Evolutionary conservation across 176 grass and related monocot species (phyloP), one percentile per base, ranked within the genome.

Genomic region (Eremochloa ophiuroides): DNA sequence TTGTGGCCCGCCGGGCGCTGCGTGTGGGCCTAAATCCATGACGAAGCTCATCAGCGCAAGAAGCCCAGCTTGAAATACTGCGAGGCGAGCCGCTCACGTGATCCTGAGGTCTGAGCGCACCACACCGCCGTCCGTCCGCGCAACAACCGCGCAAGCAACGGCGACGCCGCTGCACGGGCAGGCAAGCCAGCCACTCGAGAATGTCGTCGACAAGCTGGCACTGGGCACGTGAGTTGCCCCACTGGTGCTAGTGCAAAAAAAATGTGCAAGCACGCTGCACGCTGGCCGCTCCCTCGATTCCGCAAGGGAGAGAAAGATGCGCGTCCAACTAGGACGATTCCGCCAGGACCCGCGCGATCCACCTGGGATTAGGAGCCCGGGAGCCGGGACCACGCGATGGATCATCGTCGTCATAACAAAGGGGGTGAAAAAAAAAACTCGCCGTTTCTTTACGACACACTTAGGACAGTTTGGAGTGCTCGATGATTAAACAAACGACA

Each of bases 281-380:
- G n/a, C n/a, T n/a, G 37, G 37, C 9, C 66, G 17, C 31, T 13
- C 11, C 29, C 42, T 11, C 81, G 74, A 35, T 27, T 70, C 27
- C 25, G 26, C 53, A 20, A 34, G 46, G 37, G 51, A 55, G 20
- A 43, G 5, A 20, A 23, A 65, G 40, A 28, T 50, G 71, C 41
- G 82, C 82, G 77, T 76, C 62, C 82, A 68, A 48, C 81, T 44
- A 76, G 70, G 87, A 81, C 48, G 74, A 85, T 80, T 35, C 69
- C 51, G 61, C 61, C n/a, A 39, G 23, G 47, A 18, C 25, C 4
- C 33, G 62, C 33, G 62, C 5, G 76, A 83, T 66, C 59, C 80
- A 83, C 26, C 69, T 63, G 30, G 42, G 40, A 44, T 39, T 14
- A 40, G 10, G 59, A 77, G 16, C 8, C 23, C 3, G 39, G 75